Conservation (phyloP, 2,329 filamentous ascomycete species). For the Rhexocercosporidium sp. region DNA sequence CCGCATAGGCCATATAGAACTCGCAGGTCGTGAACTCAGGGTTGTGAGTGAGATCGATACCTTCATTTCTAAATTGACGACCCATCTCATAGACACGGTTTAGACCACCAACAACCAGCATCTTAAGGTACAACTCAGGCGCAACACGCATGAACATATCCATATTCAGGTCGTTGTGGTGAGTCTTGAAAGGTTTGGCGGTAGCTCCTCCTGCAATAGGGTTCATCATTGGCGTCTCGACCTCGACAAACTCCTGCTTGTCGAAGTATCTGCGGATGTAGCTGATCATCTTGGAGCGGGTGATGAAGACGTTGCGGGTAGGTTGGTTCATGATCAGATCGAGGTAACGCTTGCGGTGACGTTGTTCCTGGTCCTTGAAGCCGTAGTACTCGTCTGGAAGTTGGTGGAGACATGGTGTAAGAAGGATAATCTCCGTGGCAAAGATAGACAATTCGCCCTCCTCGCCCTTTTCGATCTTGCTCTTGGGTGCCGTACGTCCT, state of each 20-base stretch:
- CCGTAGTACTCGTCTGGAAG: conserved; percentile 90
- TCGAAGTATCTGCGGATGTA: conserved; percentile 91
- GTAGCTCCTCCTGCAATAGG: conserved; percentile 94
- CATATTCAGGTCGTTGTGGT: conserved; percentile 96
- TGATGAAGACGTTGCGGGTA: conserved; percentile 82
- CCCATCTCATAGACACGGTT: conserved; percentile 96
- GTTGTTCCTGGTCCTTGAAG: conserved; percentile 93
- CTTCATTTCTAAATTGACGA: conserved; percentile 93
- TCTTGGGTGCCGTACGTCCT: conserved; percentile 87
- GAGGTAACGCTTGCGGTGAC: conserved; percentile 91
- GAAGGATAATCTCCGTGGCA: conserved; percentile 81
- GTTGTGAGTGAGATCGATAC: conserved; percentile 92
- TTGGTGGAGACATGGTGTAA: conserved; percentile 91
- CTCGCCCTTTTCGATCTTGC: conserved; percentile 75
- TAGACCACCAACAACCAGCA: conserved; percentile 89
- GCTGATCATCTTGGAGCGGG: conserved; percentile 83
- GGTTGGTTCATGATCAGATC: conserved; percentile 94
- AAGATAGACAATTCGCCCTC: conserved; percentile 95
- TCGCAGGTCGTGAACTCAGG: conserved; percentile 98
- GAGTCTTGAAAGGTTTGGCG: conserved; percentile 90
- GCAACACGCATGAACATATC: conserved; percentile 95
- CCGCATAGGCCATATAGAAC: conserved; percentile 94
- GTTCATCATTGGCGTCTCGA: conserved; percentile 98
- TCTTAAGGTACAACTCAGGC: conserved; percentile 96
- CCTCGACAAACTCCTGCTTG: conserved; percentile 85